These are phyloP conservation scores for Mycena crocata DNA, from an alignment of 768 basidiomycete genomes.

Conservation along the genomic window DNA sequence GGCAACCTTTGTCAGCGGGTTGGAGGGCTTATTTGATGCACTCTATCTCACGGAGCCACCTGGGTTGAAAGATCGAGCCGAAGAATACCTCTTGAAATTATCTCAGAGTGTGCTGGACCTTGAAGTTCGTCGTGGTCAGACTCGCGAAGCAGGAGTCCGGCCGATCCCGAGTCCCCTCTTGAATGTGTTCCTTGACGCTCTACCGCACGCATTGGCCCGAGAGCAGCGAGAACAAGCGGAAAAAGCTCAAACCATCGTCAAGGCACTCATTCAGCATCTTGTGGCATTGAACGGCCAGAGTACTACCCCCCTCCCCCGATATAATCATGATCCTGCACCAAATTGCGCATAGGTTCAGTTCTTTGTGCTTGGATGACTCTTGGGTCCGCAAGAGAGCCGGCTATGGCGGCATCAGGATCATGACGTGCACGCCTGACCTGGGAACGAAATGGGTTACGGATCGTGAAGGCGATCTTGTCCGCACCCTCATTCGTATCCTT, in stretches of 20 bases:
- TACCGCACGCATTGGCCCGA: conserved; percentile 81
- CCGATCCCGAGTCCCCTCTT: conserved; percentile 69
- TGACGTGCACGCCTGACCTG: conserved; percentile 77
- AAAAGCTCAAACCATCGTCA: conserved; percentile 70
- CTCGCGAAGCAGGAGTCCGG: conserved; percentile 63
- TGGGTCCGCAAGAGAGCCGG: conserved; percentile 94
- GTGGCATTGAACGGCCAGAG: conserved; percentile 63
- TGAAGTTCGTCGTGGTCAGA: conserved; percentile 74
- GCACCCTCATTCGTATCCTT: conserved; percentile 89
- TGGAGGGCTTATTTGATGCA: conserved; percentile 86
- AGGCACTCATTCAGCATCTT: conserved; percentile 74
- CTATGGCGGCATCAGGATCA: conserved; percentile 84
- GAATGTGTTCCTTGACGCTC: conserved; percentile 80
- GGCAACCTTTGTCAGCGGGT: conserved; percentile 71
- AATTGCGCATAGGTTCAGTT: conserved; percentile 83
- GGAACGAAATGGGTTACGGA: conserved; percentile 85
- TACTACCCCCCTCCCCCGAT: conserved; percentile 62
- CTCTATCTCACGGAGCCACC: conserved; percentile 69
- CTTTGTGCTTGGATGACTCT: conserved; percentile 90
- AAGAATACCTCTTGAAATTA: conserved; percentile 75
- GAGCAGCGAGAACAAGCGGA: conserved; percentile 70
- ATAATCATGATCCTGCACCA: conserved; percentile 80
- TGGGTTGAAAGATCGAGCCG: conserved; percentile 69
- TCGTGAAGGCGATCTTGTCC: conserved; percentile 89
- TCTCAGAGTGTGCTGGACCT: conserved; percentile 77